Base-by-base conservation (phyloP, 2,329 filamentous ascomycete species). In the Hawksworthiomyces lignivorus region DNA sequence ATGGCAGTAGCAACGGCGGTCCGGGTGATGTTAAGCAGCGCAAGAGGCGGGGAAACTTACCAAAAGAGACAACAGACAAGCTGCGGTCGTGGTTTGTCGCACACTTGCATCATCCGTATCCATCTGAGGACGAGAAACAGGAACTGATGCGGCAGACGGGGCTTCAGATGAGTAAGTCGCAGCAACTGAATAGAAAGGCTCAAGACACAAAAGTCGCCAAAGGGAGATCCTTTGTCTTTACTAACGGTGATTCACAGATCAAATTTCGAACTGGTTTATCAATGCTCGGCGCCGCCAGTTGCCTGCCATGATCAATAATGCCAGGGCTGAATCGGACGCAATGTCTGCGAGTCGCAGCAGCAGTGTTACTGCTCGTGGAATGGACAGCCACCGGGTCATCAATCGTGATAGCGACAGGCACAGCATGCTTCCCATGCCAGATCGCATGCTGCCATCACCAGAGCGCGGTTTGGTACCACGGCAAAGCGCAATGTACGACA, bases 21-120 rank as follows among this genome's bases (percentile, higher is more conserved):
- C 58, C 56, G 15, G 62, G 57, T 3, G 72, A 75, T 43, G 63
- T 56, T 45, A 76, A 73, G 57, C 70, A 70, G 50, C 65, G 76
- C 24, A 81, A 78, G 58, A 72, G 87, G 39, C 74, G 88, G 29
- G 88, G 88, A 2, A 95, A 95, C 55, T 69, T 95, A 4, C 88
- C 88, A n/a, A 94, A 94, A 57, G 84, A 88, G 41, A 86, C 87
- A 0, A 95, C 87, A 0, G 84, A 89, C 56, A 81, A 85, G 50
- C 69, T 95, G 30, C 77, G 84, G 41, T 69, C 76, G 1, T 95
- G 88, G 88, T 89, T 94, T 50, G 63, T 80, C 39, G 71, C 72
- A n/a, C 84, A 92, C 59, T 62, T 88, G 7, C 70, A 80, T 46
- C 87, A 92, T 55, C 87, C 87, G 0, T 94, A 94, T 57, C 87